Conservation (phyloP, 1,284 basidiomycete species). For the Polyporus tsugae region DNA sequence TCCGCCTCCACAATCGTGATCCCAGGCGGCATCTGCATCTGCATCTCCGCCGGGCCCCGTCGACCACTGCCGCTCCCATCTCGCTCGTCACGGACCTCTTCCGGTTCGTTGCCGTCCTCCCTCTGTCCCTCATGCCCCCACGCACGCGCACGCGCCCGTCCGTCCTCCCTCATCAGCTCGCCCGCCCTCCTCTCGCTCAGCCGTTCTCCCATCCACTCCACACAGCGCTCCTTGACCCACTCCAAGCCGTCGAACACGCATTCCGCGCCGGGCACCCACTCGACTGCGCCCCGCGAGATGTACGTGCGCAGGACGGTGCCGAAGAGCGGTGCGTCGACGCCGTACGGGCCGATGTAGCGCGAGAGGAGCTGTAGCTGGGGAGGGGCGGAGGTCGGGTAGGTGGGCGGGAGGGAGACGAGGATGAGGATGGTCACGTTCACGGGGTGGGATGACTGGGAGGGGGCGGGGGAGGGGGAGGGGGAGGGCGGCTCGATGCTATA, state of each 20-base stretch:
- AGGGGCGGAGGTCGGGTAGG: constrained; percentile 75
- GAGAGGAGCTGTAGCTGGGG: constrained; percentile 90
- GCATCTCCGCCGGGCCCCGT: constrained; percentile 28
- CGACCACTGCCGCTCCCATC: constrained; percentile 19
- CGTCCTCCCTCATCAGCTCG: constrained; percentile 67
- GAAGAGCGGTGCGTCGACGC: constrained; percentile 76
- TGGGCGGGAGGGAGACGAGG: constrained; percentile 76
- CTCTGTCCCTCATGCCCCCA: neutral
- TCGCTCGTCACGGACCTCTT: constrained; percentile 6
- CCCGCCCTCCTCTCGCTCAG: constrained; percentile 63
- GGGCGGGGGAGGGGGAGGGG: constrained; percentile 18
- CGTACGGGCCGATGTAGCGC: constrained; percentile 84
- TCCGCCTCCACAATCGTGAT: constrained; percentile 74
- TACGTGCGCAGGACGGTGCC: constrained; percentile 84
- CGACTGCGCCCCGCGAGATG: constrained; percentile 78
- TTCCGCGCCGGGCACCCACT: constrained; percentile 77
- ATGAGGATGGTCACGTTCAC: too few relatives aligned
- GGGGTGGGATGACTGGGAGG: too few relatives aligned
- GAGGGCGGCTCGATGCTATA: constrained; percentile 25
- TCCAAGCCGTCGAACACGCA: constrained; percentile 92
- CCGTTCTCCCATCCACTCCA: constrained; percentile 75
- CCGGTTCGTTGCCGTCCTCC: too few relatives aligned
- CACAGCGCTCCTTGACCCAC: constrained; percentile 73
- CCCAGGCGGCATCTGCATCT: constrained; percentile 66
- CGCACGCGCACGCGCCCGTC: constrained; percentile 43